Evolutionary conservation across 352 stramenopile species (phyloP).

Genomic region (Nothophytophthora sp.): DNA sequence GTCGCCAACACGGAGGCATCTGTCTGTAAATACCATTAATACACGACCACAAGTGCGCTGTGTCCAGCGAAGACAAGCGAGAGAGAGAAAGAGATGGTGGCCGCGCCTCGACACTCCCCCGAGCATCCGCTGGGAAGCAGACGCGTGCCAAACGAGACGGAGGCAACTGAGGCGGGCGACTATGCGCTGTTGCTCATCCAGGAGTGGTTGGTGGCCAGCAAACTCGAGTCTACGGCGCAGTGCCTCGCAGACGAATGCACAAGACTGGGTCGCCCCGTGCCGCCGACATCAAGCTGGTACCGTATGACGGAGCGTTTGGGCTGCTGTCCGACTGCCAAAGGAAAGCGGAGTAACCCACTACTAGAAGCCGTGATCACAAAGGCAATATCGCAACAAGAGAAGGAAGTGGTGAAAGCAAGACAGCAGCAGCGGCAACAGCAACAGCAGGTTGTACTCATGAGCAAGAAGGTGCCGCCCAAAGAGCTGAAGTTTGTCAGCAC

Average conservation of each 20-base stretch:
- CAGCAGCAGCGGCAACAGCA: constrained; percentile 29
- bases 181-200: constrained; percentile 41
- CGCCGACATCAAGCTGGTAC: constrained; percentile 17
- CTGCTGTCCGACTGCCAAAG: constrained; percentile 13
- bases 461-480: constrained; percentile 38
- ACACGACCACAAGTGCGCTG: too few species aligned
- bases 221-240: constrained; percentile 31
- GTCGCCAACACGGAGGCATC: too few species aligned
- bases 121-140: constrained; percentile 4
- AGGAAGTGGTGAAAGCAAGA: constrained; percentile 13
- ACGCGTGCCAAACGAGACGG: too few species aligned
- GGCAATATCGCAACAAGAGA: constrained; percentile 18
- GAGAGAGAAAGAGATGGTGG: constrained; percentile 22
- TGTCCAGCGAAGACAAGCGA: too few species aligned
- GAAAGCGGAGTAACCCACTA: constrained; percentile 12
- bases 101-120: neutral
- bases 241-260: constrained; percentile 45
- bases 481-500: constrained; percentile 32
- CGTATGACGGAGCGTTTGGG: constrained; percentile 18
- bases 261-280: constrained; percentile 12
- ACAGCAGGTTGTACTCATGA: constrained; percentile 41
- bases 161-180: constrained; percentile 1
- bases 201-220: constrained; percentile 43
- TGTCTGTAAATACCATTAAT: too few species aligned
- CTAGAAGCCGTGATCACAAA: constrained; percentile 18